Percentiles rank a stretch among this genome's conserved stretches.
Evolutionary conservation across 768 basidiomycete genomes (phyloP).

Genomic region (Cytidiella melzeri): DNA sequence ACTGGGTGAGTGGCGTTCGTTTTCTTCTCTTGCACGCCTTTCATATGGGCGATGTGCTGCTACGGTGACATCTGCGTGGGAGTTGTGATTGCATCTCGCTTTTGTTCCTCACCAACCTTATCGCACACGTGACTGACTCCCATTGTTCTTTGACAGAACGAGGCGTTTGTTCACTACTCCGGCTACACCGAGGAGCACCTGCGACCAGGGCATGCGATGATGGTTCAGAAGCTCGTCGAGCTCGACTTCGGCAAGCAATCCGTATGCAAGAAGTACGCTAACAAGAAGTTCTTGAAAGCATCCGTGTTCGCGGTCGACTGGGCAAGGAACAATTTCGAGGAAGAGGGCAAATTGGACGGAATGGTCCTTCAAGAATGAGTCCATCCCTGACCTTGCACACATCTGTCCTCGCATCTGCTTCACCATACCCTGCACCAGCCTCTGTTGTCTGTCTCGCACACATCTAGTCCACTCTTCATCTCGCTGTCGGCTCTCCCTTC

Average conservation of each 20-base stretch:
- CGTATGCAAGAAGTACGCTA: conserved; percentile 93
- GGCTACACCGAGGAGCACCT: conserved; percentile 88
- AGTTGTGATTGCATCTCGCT: conserved; percentile 11
- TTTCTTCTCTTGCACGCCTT: conserved; percentile 6
- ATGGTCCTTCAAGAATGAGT: conserved; percentile 42
- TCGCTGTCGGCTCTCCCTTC: background rate
- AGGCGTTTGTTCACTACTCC: conserved; percentile 89
- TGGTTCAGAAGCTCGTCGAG: conserved; percentile 80
- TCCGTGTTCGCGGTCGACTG: conserved; percentile 72
- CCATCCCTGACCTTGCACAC: background rate
- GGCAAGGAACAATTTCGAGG: conserved; percentile 48
- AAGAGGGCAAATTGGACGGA: conserved; percentile 30
- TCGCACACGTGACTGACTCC: conserved; percentile 29
- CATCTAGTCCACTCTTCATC: background rate
- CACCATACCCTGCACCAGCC: background rate
- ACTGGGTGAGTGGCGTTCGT: conserved; percentile 73
- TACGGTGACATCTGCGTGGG: conserved; percentile 7
- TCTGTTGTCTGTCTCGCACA: conserved; percentile 3
- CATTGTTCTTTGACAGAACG: conserved; percentile 52
- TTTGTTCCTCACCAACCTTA: conserved; percentile 7
- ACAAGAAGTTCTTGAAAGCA: conserved; percentile 97
- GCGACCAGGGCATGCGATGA: conserved; percentile 68
- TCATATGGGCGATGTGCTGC: conserved; percentile 11
- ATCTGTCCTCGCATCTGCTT: conserved; percentile 5
- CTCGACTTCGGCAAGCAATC: conserved; percentile 76